A percentile compares a stretch with the other conserved stretches of the same genome.
Evolutionary conservation across 768 basidiomycete genomes (phyloP).

Genomic region (Suillus subluteus): DNA sequence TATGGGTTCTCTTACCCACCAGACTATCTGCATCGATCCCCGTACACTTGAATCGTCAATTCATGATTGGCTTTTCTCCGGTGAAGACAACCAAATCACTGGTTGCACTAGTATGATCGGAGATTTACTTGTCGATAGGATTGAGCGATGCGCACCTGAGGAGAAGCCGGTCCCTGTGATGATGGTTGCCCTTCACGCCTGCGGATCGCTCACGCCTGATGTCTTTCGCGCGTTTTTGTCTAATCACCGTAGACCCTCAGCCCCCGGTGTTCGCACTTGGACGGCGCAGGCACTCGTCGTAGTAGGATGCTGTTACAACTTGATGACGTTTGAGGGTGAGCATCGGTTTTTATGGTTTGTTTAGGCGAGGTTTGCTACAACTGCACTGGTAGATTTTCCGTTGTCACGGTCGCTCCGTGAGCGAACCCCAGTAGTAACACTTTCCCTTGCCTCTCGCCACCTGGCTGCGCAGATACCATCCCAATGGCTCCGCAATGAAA

Average conservation of each 20-base stretch:
- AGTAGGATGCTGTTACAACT: conserved; percentile 83
- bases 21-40: conserved; percentile 57
- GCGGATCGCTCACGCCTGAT: conserved; percentile 73
- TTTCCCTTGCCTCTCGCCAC: conserved; percentile 53
- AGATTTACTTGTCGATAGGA: background rate
- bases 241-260: conserved; percentile 22
- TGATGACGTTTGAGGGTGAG: conserved; percentile 56
- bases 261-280: conserved; percentile 41
- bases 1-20: conserved; percentile 52
- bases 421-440: conserved; percentile 21
- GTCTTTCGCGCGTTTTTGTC: conserved; percentile 58
- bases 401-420: conserved; percentile 40
- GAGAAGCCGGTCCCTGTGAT: conserved; percentile 46
- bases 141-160: background rate
- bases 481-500: conserved; percentile 54
- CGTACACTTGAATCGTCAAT: conserved; percentile 48
- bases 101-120: background rate
- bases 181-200: conserved; percentile 74
- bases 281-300: conserved; percentile 54
- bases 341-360: background rate
- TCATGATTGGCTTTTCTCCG: conserved; percentile 52
- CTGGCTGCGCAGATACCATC: conserved; percentile 73
- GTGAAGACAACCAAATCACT: conserved; percentile 1
- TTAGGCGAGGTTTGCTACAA: conserved; percentile 11
- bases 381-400: conserved; percentile 52